Evolutionary conservation across 176 grass and related monocot species (phyloP), one percentile per base, ranked within the genome.

Genomic region (Carex myosuroides): DNA sequence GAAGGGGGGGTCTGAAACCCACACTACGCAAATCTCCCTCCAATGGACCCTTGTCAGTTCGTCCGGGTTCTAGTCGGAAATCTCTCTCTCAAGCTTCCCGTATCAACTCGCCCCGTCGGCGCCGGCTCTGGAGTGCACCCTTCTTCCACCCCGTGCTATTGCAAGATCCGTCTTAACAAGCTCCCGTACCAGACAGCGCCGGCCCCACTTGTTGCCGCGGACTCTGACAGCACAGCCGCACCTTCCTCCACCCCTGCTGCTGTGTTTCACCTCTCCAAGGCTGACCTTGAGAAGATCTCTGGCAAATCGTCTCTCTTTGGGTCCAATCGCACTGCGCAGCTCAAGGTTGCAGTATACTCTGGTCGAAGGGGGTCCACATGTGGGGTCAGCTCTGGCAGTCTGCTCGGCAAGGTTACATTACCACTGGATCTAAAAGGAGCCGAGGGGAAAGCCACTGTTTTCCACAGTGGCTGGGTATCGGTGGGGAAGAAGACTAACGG

Each of bases 21-120:
- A 42, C 58, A 59, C 78, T 52, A 39, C 20, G 13, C 29, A 70
- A n/a, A 10, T 9, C 67, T 70, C 35, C 20, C 13, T 35, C 30
- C 62, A 75, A 94, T 98, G 96, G 96, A 98, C 83, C 96, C 96
- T 75, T 98, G 93, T 85, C 96, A 91, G 66, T 98, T 89, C 89
- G 93, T 98, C 70, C 89, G 93, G 88, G 93, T 98, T 81, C 85
- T 98, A 64, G 91, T 98, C 48, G 93, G 93, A 30, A 95, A 93
- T 88, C 70, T 98, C 0, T 87, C 93, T 10, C 86, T 98, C 0
- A 98, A 95, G 66, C 85, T 98, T 48, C 96, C 90, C 16, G 66
- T 85, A 1, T 30, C 90, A 3, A 44, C 90, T 3, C 85, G 88
- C 24, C 64, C 84, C 1, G 83, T 70, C 11, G 87, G 89, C 0